A percentile compares a stretch with the other conserved stretches of the same genome.
phyloP scores from a whole-genome alignment of 176 grass and related monocot genomes.

The Juncus inflexus region DNA sequence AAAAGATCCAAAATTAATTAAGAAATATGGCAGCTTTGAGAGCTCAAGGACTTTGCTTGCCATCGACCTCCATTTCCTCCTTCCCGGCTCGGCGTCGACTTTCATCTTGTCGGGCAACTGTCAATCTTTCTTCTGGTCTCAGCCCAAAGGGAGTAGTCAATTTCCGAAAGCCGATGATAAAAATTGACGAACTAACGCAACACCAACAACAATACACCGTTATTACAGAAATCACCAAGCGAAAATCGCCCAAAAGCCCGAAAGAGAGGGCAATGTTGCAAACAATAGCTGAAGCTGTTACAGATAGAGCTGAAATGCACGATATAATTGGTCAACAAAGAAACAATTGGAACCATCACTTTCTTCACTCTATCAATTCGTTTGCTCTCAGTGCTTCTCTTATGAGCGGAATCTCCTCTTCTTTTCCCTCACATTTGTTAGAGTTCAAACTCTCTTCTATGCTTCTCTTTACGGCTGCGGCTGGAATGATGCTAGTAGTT shows the following conservation, averaged over 20 bases:
- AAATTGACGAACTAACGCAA: background rate
- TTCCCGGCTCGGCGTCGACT: background rate
- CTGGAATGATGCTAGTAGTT: slow-evolving; percentile 15
- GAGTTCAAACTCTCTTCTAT: slow-evolving; percentile 24
- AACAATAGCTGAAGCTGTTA: background rate
- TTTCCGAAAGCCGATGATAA: slow-evolving; percentile 6
- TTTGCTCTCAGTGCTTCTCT: slow-evolving; percentile 19
- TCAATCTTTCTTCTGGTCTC: slow-evolving; percentile 10
- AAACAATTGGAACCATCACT: slow-evolving; percentile 37
- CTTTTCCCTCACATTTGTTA: background rate
- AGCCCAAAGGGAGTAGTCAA: background rate
- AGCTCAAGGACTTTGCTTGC: slow-evolving; percentile 3
- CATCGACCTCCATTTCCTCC: background rate
- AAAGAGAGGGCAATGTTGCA: slow-evolving; percentile 7
- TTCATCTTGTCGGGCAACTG: background rate
- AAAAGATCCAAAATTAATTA: background rate
- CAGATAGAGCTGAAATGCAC: slow-evolving; percentile 37
- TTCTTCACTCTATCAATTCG: slow-evolving; percentile 33
- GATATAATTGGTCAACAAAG: slow-evolving; percentile 34
- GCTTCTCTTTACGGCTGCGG: slow-evolving; percentile 24
- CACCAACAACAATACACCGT: slow-evolving; percentile 16
- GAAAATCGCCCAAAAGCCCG: background rate
- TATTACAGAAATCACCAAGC: slow-evolving; percentile 8
- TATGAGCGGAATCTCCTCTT: slow-evolving; percentile 15
- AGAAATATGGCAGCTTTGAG: slow-evolving; percentile 13